These are phyloP conservation scores for Ramularia endophylla DNA, from an alignment of 2,329 filamentous ascomycete genomes.

Conservation along the genomic window DNA sequence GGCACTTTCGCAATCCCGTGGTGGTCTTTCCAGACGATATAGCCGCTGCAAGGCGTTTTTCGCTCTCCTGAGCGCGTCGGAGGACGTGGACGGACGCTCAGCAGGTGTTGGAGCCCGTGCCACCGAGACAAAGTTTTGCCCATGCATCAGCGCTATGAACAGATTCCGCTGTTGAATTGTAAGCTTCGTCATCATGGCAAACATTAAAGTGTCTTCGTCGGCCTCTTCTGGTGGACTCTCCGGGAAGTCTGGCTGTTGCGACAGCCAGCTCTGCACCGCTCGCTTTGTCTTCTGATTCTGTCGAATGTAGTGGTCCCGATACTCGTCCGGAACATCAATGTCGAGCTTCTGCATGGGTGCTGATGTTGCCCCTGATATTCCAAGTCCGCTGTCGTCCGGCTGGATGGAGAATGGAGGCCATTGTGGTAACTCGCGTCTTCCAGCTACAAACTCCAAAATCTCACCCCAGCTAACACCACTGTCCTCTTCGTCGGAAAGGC, in stretches of 20 bases:
- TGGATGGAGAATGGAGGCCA: slow-evolving; percentile 82
- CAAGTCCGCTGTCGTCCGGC: slow-evolving; percentile 50
- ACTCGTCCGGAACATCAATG: slow-evolving; percentile 90
- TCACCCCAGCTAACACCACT: slow-evolving; percentile 89
- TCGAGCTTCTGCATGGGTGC: slow-evolving; percentile 73
- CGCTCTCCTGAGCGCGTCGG: slow-evolving; percentile 68
- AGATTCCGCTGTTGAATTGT: slow-evolving; percentile 67
- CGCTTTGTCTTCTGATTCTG: slow-evolving; percentile 89
- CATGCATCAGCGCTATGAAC: slow-evolving; percentile 73
- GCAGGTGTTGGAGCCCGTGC: slow-evolving; percentile 62
- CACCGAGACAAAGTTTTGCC: slow-evolving; percentile 46
- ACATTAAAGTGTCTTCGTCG: slow-evolving; percentile 88
- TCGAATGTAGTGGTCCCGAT: slow-evolving; percentile 82
- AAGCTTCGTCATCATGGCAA: slow-evolving; percentile 87
- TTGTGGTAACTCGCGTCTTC: slow-evolving; percentile 72
- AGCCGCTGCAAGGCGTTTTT: slow-evolving; percentile 76
- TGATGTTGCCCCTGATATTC: slow-evolving; percentile 48
- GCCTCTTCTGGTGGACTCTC: slow-evolving; percentile 78
- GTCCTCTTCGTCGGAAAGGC: slow-evolving; percentile 47
- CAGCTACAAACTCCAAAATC: slow-evolving; percentile 86
- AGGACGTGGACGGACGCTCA: slow-evolving; percentile 32
- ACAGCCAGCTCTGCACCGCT: slow-evolving; percentile 88
- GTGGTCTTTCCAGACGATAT: slow-evolving; percentile 66
- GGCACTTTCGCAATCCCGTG: slow-evolving; percentile 78
- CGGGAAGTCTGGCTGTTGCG: slow-evolving; percentile 66